A percentile compares a stretch with the other conserved stretches of the same genome.
Conservation (phyloP, 257 asterid species). For the Scutellaria minor region DNA sequence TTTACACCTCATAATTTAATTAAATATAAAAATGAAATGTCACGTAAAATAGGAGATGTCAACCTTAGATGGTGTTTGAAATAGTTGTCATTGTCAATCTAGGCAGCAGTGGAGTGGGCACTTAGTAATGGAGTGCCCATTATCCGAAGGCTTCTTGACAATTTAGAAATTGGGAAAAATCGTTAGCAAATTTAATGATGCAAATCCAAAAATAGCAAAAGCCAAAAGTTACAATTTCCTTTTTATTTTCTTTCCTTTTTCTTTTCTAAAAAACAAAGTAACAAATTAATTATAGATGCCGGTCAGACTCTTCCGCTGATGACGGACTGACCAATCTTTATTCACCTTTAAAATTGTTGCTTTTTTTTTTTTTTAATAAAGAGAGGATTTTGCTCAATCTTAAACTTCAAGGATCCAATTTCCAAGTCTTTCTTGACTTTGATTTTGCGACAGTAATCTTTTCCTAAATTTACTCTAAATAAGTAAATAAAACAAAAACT, state of each 20-base stretch:
- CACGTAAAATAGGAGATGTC: background rate
- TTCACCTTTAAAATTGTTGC: conserved; percentile 24
- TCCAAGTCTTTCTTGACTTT: conserved; percentile 26
- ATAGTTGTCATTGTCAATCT: conserved; percentile 14
- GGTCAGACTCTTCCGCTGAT: conserved; percentile 45
- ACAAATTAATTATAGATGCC: conserved; percentile 29
- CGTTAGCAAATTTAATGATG: conserved; percentile 31
- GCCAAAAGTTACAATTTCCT: conserved; percentile 18
- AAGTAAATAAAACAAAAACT: too few relatives aligned
- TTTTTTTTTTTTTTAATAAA: background rate
- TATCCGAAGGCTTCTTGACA: conserved; percentile 29
- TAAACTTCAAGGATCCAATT: conserved; percentile 25
- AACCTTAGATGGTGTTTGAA: background rate
- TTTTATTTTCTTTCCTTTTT: background rate
- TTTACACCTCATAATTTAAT: too few relatives aligned
- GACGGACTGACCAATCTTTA: conserved; percentile 35
- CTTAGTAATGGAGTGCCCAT: conserved; percentile 26
- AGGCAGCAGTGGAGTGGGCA: conserved; percentile 33
- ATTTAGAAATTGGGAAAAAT: conserved; percentile 3
- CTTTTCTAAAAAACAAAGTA: background rate
- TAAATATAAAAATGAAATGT: too few relatives aligned
- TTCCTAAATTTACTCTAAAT: background rate
- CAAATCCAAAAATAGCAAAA: conserved; percentile 25
- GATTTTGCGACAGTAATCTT: background rate
- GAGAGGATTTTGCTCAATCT: background rate